Percentiles rank a stretch among this genome's conserved stretches.
Evolutionary conservation across 2,329 filamentous ascomycete genomes (phyloP).

Genomic region (Colletotrichum lindemuthianum): DNA sequence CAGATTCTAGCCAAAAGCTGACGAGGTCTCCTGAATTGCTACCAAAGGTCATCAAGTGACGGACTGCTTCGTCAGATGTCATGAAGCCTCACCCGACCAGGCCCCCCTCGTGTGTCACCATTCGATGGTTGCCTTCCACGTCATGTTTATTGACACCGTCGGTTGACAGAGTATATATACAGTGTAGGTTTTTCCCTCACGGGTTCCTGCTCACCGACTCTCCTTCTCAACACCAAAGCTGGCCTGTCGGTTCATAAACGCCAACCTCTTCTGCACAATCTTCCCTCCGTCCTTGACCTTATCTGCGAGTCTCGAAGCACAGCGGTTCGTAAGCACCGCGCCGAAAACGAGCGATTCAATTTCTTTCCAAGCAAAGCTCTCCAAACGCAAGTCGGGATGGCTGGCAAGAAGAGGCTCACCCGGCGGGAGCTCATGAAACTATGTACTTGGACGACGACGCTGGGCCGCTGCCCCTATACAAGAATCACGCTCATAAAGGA

Average conservation of each 20-base stretch:
- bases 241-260: neutral
- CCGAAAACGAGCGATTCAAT: neutral
- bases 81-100: too few relatives aligned
- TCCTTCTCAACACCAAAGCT: neutral
- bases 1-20: too few relatives aligned
- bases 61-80: too few relatives aligned
- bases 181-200: neutral
- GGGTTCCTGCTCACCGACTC: slow-evolving; percentile 30
- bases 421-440: slow-evolving; percentile 26
- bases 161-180: too few relatives aligned
- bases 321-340: neutral
- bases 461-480: slow-evolving; percentile 26
- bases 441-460: slow-evolving; percentile 23
- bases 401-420: slow-evolving; percentile 18
- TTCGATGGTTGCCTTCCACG: too few relatives aligned
- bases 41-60: too few relatives aligned
- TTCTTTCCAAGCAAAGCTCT: neutral
- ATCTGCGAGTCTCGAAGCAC: neutral
- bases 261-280: neutral
- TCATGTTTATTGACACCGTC: too few relatives aligned
- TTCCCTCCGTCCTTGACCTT: neutral
- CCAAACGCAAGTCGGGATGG: slow-evolving; percentile 8
- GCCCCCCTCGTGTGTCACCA: too few relatives aligned
- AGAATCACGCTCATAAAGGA: slow-evolving; percentile 31
- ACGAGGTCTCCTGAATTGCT: too few relatives aligned